phyloP scores from a whole-genome alignment of 2,329 filamentous ascomycete genomes.

The Fusarium brachygibbosum region DNA sequence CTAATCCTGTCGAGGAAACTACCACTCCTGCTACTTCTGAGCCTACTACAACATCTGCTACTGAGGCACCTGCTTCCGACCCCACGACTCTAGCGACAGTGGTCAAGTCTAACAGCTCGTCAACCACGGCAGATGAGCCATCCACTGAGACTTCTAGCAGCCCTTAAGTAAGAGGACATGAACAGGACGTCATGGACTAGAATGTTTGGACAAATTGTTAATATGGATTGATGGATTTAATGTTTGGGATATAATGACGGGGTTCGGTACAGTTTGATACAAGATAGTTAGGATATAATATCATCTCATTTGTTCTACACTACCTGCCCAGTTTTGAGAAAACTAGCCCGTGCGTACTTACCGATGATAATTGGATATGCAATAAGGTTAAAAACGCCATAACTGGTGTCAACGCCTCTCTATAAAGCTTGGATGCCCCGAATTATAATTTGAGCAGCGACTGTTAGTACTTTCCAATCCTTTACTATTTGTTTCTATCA shows the following conservation, averaged over 20 bases:
- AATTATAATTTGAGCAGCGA: too few species aligned
- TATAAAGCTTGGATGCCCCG: too few species aligned
- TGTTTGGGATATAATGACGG: too few species aligned
- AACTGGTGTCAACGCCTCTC: too few species aligned
- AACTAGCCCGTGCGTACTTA: too few species aligned
- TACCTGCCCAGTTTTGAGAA: neutral
- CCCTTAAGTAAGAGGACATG: neutral
- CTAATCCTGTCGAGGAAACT: neutral
- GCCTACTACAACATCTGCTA: neutral
- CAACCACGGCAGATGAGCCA: neutral
- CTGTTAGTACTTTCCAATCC: too few species aligned
- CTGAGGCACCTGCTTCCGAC: neutral
- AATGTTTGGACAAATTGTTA: neutral
- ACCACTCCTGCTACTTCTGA: neutral
- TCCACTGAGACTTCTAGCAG: neutral
- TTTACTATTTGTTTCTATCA: too few species aligned
- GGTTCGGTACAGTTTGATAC: too few species aligned
- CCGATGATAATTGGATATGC: too few species aligned
- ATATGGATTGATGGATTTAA: neutral
- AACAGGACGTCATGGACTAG: neutral
- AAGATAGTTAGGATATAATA: neutral
- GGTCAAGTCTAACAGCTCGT: neutral
- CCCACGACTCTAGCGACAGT: constrained; percentile 7
- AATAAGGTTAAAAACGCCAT: too few species aligned
- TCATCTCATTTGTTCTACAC: neutral